Base-by-base conservation (phyloP, 2,329 filamentous ascomycete species). In the Cladosporium austrohemisphaericum region DNA sequence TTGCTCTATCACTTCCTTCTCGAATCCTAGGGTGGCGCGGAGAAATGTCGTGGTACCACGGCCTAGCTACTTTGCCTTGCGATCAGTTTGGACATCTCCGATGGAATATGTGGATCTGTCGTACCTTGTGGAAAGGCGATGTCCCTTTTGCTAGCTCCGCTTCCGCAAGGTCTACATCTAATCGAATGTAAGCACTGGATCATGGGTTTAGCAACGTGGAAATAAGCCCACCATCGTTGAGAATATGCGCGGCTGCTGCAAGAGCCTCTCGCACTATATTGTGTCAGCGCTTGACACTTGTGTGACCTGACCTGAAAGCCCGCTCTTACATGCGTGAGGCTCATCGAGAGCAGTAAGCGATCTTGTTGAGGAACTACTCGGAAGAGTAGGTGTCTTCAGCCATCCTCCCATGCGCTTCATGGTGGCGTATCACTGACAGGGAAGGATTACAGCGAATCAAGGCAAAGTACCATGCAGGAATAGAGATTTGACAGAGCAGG, bases 1-100 rank as follows among this genome's bases (percentile, higher is more conserved):
- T 79, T 94, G 83, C 50, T 81, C 82, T 85, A 97, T 93, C 57
- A 94, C 78, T 3, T 93, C 84, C 67, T 94, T 91, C 69, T 97
- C 93, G 60, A 95, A 93, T 2, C 91, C 91, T 1, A 97, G 73
- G 2, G 93, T 85, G 14, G 91, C 90, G 58, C 84, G 79, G 68
- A 97, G 84, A 65, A 97, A 97, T 36, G 81, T 82, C 16, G 90
- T 83, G 26, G 95, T 83, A 45, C 88, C 86, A 57, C 84, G 76
- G 23, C 90, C 91, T 26, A 97, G 77, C 72, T 86, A 47, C 44
- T 47, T 47, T 38, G 44, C 13, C 29, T 37, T 32, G 44, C 35
- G 33, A 75, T 52, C 28, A 52, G 54, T 31, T 16, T 22, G 14
- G 16, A 26, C 14, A 5, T 33, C 7, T 5, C 4, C 13, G 9